phyloP scores from a whole-genome alignment of 2,329 filamentous ascomycete genomes.

The Paraphaeosphaeria minitans region DNA sequence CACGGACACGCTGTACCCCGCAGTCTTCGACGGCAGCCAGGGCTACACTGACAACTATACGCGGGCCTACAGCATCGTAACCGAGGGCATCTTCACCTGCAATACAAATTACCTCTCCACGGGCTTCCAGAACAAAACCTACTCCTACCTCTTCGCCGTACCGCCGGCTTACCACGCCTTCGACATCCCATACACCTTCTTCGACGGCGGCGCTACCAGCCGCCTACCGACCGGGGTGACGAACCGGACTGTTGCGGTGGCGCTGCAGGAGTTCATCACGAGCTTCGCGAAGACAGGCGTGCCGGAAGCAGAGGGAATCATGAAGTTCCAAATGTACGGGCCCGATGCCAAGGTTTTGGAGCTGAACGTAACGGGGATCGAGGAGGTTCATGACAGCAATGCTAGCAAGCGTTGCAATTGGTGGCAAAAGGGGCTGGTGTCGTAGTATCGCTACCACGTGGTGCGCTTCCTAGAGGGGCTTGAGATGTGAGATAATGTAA shows the following conservation, averaged over 20 bases:
- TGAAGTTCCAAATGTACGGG: constrained; percentile 56
- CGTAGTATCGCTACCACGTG: constrained; percentile 6
- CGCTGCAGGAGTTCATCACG: constrained; percentile 54
- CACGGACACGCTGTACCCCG: constrained; percentile 55
- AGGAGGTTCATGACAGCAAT: constrained; percentile 51
- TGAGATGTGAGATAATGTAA: background rate
- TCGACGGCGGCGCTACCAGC: constrained; percentile 43
- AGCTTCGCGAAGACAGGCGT: constrained; percentile 49
- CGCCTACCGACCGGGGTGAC: constrained; percentile 19
- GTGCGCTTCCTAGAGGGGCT: background rate
- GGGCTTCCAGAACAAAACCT: constrained; percentile 54
- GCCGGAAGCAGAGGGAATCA: constrained; percentile 47
- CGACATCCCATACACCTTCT: constrained; percentile 61
- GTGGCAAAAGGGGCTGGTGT: constrained; percentile 59
- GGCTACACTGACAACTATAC: constrained; percentile 54
- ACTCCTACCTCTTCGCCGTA: constrained; percentile 59
- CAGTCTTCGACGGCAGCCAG: constrained; percentile 53
- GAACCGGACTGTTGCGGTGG: constrained; percentile 48
- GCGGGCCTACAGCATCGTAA: constrained; percentile 49
- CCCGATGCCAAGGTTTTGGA: constrained; percentile 50
- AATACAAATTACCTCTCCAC: constrained; percentile 58
- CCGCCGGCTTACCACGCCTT: constrained; percentile 59
- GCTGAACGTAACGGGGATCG: constrained; percentile 51
- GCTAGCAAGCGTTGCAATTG: constrained; percentile 57
- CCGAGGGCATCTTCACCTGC: constrained; percentile 57